A percentile compares a stretch with the other conserved stretches of the same genome.
These are phyloP conservation scores for Schrenkiella parvula DNA, from an alignment of 345 rosid genomes.

Conservation along the genomic window DNA sequence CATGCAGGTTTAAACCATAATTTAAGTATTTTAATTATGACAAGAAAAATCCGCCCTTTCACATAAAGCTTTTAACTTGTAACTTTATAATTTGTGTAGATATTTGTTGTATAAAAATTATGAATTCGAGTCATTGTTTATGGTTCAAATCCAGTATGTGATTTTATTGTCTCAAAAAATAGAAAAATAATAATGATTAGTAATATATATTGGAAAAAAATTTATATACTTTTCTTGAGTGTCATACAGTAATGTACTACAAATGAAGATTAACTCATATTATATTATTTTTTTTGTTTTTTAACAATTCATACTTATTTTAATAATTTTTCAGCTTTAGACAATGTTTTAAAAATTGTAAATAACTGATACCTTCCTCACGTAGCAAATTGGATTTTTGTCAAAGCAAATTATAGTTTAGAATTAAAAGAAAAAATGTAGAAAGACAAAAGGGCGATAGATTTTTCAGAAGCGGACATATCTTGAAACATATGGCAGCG, in stretches of 20 bases:
- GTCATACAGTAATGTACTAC: neutral
- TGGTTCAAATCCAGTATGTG: neutral
- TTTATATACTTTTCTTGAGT: neutral
- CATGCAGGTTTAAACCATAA: neutral
- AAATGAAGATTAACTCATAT: neutral
- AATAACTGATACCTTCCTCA: neutral
- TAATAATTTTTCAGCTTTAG: neutral
- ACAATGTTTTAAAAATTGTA: neutral
- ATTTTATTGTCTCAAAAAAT: neutral
- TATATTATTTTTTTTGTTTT: neutral
- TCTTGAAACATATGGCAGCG: constrained; percentile 50
- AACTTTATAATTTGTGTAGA: neutral
- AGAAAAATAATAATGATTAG: neutral
- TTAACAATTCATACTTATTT: neutral
- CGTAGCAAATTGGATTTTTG: neutral
- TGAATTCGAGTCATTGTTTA: neutral
- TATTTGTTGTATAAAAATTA: neutral
- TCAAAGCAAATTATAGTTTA: neutral
- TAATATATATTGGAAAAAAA: neutral
- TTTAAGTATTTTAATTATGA: neutral
- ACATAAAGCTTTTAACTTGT: neutral
- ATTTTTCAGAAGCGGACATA: constrained; percentile 15
- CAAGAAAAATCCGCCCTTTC: neutral
- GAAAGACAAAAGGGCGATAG: constrained; percentile 2
- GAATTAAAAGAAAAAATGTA: neutral